Evolutionary conservation across 2,329 filamentous ascomycete genomes (phyloP).

Genomic region (Phoma sp.): DNA sequence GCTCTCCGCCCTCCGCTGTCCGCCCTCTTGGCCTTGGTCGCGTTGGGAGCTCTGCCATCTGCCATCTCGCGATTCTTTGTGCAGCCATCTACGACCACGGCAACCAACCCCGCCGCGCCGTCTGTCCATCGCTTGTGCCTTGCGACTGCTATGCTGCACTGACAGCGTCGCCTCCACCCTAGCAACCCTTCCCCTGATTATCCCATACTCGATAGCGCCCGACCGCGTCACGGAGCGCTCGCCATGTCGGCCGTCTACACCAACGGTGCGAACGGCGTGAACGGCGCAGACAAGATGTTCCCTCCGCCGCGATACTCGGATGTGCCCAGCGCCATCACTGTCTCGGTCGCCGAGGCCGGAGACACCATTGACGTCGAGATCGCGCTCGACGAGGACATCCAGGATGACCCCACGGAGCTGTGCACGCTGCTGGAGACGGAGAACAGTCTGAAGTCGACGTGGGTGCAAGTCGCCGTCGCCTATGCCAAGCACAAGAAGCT

Average conservation of each 20-base stretch:
- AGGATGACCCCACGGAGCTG: slow-evolving; percentile 92
- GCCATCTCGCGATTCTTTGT: slow-evolving; percentile 20
- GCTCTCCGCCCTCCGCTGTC: neutral
- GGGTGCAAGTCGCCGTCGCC: slow-evolving; percentile 96
- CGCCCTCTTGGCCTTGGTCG: no score
- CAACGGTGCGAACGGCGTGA: slow-evolving; percentile 58
- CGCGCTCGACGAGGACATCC: slow-evolving; percentile 79
- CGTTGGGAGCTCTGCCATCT: slow-evolving; percentile 3
- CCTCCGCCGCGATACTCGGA: slow-evolving; percentile 62
- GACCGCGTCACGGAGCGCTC: slow-evolving; percentile 22
- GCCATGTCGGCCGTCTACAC: slow-evolving; percentile 60
- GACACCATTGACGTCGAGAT: slow-evolving; percentile 84
- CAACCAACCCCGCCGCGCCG: slow-evolving; percentile 25
- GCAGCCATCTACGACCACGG: slow-evolving; percentile 23
- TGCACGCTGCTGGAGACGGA: slow-evolving; percentile 96
- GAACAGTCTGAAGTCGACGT: slow-evolving; percentile 86
- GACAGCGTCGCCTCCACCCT: slow-evolving; percentile 7
- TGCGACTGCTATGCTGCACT: slow-evolving; percentile 36
- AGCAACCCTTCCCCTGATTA: slow-evolving; percentile 2
- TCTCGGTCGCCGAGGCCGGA: slow-evolving; percentile 66
- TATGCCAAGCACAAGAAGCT: slow-evolving; percentile 96
- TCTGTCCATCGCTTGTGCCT: slow-evolving; percentile 8
- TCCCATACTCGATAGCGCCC: slow-evolving; percentile 13
- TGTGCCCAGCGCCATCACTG: slow-evolving; percentile 68
- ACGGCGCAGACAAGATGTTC: slow-evolving; percentile 51